These are phyloP conservation scores for Kwoniella heveanensis DNA, from an alignment of 768 basidiomycete genomes.

Conservation along the genomic window DNA sequence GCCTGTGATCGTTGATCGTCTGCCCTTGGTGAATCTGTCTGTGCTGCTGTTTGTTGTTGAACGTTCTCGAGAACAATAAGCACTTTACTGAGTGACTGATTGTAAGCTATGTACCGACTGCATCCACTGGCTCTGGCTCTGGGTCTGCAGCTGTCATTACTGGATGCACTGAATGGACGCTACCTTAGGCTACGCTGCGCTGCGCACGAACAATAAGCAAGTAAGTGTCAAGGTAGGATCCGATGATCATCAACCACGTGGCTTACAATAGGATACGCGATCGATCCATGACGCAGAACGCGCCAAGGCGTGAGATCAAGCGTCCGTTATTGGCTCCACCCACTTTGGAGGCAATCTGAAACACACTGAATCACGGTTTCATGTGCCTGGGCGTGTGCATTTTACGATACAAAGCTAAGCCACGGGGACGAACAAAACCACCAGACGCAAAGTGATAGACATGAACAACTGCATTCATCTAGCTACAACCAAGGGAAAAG, in stretches of 20 bases:
- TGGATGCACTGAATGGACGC: too few species aligned
- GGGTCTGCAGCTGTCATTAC: too few species aligned
- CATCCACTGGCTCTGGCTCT: too few species aligned
- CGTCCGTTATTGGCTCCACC: neutral
- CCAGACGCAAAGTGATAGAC: neutral
- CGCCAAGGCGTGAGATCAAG: too few species aligned
- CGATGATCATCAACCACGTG: neutral
- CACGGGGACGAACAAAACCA: too few species aligned
- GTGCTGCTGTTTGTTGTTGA: slow-evolving; percentile 1
- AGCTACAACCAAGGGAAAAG: neutral
- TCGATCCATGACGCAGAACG: too few species aligned
- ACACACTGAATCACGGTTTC: neutral
- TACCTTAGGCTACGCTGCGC: too few species aligned
- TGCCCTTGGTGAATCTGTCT: too few species aligned
- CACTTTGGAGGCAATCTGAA: neutral
- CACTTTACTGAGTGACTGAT: too few species aligned
- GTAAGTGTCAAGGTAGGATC: neutral
- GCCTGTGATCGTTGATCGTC: neutral
- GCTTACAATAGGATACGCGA: neutral
- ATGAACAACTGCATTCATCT: slow-evolving; percentile 1
- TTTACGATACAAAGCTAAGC: neutral
- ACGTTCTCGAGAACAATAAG: too few species aligned
- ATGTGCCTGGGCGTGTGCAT: neutral
- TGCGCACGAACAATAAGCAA: neutral
- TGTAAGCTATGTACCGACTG: too few species aligned